phyloP scores from a whole-genome alignment of 2,329 filamentous ascomycete genomes.

The Colletotrichum orchidophilum region DNA sequence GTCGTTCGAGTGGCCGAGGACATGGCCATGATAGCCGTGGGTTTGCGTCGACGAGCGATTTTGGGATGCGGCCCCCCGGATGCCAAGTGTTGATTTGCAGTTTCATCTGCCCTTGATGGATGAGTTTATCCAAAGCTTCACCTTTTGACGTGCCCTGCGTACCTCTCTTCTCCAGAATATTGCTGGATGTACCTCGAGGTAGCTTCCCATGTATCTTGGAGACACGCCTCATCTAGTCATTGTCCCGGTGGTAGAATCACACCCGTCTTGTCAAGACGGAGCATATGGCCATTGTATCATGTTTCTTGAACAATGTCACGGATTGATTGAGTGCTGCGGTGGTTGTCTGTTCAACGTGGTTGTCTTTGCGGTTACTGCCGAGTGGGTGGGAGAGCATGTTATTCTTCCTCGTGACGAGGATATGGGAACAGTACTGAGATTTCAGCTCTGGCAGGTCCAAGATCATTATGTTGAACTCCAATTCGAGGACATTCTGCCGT shows the following conservation, averaged over 20 bases:
- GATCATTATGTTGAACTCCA: no score
- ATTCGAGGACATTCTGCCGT: no score
- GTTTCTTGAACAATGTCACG: not conserved
- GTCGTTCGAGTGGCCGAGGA: not conserved
- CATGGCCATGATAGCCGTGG: not conserved
- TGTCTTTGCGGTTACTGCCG: no score
- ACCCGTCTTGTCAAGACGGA: not conserved
- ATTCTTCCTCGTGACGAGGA: no score
- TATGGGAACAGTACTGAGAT: no score
- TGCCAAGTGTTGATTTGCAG: conserved; percentile 14
- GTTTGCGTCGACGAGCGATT: not conserved
- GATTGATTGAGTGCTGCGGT: not conserved
- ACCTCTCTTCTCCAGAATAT: not conserved
- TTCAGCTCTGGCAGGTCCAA: no score
- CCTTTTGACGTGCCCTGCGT: not conserved
- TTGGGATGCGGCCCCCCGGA: no score
- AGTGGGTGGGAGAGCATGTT: no score
- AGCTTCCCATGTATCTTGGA: not conserved
- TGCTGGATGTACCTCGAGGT: not conserved
- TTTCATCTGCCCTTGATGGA: conserved; percentile 14
- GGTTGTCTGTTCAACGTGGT: not conserved
- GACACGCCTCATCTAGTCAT: not conserved
- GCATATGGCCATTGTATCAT: not conserved
- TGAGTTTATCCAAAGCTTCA: conserved; percentile 9
- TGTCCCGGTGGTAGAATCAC: not conserved